A percentile compares a stretch with the other conserved stretches of the same genome.
phyloP scores from a whole-genome alignment of 345 rosid genomes.

The Erucastrum elatum region DNA sequence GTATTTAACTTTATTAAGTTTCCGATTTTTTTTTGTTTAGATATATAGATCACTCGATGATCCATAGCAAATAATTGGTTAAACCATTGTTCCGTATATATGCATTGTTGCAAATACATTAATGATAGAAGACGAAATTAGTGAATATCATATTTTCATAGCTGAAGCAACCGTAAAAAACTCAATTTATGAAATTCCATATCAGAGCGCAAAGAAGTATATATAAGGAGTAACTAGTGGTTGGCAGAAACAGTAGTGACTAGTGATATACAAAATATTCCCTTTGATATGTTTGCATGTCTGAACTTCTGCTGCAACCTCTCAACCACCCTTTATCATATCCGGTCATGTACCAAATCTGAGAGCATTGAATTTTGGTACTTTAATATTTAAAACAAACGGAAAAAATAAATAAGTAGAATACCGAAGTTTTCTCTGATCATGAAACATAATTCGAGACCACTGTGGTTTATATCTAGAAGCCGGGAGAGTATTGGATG shows the following conservation, averaged over 20 bases:
- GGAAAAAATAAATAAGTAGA: not conserved
- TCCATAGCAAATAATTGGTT: slow-evolving; percentile 1
- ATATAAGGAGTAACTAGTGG: not conserved
- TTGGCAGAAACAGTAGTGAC: not conserved
- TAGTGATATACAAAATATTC: slow-evolving; percentile 22
- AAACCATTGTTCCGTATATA: not conserved
- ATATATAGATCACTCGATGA: not conserved
- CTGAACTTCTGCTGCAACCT: slow-evolving; percentile 15
- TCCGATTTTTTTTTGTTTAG: not conserved
- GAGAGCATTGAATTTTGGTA: not conserved
- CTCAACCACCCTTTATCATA: slow-evolving; percentile 12
- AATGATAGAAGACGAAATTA: not conserved
- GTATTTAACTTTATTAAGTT: not conserved
- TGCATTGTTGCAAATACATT: not conserved
- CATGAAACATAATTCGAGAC: not conserved
- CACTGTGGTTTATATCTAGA: not conserved
- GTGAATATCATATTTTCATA: not conserved
- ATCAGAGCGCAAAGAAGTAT: not conserved
- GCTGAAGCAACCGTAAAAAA: not conserved
- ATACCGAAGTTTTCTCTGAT: not conserved
- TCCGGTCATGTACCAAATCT: not conserved
- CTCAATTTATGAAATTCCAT: not conserved
- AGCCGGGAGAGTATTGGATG: not conserved
- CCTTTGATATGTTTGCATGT: slow-evolving; percentile 17
- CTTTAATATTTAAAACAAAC: not conserved